Conservation (phyloP, 768 basidiomycete species). For the Crepidotus variabilis region DNA sequence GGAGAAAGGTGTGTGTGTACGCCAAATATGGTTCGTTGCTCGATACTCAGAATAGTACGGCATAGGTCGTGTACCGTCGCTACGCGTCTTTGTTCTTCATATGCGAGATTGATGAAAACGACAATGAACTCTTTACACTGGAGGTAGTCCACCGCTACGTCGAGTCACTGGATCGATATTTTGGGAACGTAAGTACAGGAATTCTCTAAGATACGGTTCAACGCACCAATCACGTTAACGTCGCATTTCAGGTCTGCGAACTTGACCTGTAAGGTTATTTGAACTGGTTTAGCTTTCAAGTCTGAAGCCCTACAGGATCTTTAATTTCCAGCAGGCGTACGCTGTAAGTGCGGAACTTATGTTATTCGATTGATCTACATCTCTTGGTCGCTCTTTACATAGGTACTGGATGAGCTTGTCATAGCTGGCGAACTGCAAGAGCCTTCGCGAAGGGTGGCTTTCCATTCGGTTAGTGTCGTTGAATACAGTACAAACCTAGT, state of each 20-base stretch:
- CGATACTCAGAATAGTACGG: background rate
- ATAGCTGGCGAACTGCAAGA: constrained; percentile 94
- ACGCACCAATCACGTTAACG: background rate
- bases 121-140: constrained; percentile 90
- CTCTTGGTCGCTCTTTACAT: background rate
- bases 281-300: background rate
- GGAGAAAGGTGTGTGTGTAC: constrained; percentile 24
- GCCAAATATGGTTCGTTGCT: background rate
- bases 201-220: no score
- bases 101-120: constrained; percentile 72
- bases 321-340: constrained; percentile 97
- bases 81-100: constrained; percentile 97
- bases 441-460: constrained; percentile 71
- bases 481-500: background rate
- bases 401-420: constrained; percentile 91
- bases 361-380: background rate
- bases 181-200: constrained; percentile 70
- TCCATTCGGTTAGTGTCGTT: constrained; percentile 27
- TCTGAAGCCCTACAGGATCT: constrained; percentile 55
- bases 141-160: constrained; percentile 95
- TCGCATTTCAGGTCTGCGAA: constrained; percentile 67
- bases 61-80: constrained; percentile 84
- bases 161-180: constrained; percentile 86
- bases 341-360: constrained; percentile 43
- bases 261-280: constrained; percentile 70